These are phyloP conservation scores for Inonotus hispidus DNA, from an alignment of 1,284 basidiomycete species.

Conservation along the genomic window DNA sequence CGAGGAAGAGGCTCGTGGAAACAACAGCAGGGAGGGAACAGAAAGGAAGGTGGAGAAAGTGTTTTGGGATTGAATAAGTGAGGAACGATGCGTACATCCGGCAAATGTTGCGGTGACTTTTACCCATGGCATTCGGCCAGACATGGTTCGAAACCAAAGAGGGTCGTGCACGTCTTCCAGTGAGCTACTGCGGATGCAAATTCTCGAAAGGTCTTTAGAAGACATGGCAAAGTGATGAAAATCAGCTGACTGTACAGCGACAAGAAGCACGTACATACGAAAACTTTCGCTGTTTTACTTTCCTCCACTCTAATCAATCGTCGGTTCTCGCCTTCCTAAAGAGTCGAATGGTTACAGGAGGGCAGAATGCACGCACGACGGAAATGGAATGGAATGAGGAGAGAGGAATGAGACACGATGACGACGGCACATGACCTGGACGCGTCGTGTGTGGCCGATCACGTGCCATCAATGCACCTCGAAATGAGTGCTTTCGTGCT, in stretches of 20 bases:
- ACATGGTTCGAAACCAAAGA: neutral
- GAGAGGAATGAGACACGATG: neutral
- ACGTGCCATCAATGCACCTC: neutral
- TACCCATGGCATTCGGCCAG: slow-evolving; percentile 17
- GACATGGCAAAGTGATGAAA: neutral
- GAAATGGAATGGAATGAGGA: neutral
- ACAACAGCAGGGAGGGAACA: neutral
- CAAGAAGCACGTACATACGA: neutral
- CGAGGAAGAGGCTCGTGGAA: neutral
- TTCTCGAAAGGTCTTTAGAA: neutral
- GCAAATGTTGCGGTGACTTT: slow-evolving; percentile 12
- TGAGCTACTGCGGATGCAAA: too few species aligned
- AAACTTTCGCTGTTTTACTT: too few species aligned
- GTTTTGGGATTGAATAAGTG: neutral
- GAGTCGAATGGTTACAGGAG: too few species aligned
- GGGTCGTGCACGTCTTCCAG: too few species aligned
- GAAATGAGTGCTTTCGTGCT: too few species aligned
- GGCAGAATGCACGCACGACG: too few species aligned
- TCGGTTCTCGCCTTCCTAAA: too few species aligned
- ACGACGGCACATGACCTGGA: neutral
- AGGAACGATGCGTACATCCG: slow-evolving; percentile 9
- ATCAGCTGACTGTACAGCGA: neutral
- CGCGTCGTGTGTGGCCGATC: neutral
- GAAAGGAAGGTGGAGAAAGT: neutral
- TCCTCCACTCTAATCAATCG: too few species aligned